Conservation (phyloP, 768 basidiomycete genomes). For the Tephrocybe rancida region DNA sequence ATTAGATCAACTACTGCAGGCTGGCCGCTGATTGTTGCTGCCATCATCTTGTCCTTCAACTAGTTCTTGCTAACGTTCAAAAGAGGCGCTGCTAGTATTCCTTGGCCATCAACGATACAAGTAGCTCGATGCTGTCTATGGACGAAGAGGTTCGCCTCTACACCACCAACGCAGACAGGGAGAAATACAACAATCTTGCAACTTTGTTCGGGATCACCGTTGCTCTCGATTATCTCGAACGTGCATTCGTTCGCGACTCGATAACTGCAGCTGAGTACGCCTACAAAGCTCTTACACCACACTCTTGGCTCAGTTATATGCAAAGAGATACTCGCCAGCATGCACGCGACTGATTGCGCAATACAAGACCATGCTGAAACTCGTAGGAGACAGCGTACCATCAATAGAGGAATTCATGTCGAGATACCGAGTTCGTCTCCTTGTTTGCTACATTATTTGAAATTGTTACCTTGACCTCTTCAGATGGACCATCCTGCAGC, state of each 20-base stretch:
- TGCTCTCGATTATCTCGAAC: constrained; percentile 90
- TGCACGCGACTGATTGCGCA: constrained; percentile 93
- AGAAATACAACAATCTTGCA: constrained; percentile 83
- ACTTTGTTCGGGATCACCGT: constrained; percentile 93
- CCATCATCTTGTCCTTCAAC: no score
- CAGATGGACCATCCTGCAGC: constrained; percentile 96
- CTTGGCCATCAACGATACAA: constrained; percentile 11
- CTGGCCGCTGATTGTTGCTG: no score
- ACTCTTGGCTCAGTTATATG: constrained; percentile 14
- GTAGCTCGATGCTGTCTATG: constrained; percentile 43
- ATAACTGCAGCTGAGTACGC: constrained; percentile 90
- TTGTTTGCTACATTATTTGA: background rate
- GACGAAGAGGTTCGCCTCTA: constrained; percentile 94
- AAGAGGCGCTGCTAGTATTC: background rate
- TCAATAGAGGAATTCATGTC: constrained; percentile 91
- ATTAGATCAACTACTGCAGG: no score
- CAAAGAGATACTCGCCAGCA: constrained; percentile 91
- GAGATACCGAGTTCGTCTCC: constrained; percentile 69
- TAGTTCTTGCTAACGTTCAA: no score
- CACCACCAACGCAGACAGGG: constrained; percentile 85
- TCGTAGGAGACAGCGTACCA: constrained; percentile 87
- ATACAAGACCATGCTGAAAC: constrained; percentile 96
- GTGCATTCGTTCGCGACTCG: constrained; percentile 93
- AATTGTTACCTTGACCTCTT: background rate
- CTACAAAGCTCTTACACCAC: constrained; percentile 22